phyloP scores from a whole-genome alignment of 1,284 basidiomycete genomes.

The Cronartium quercuum region DNA sequence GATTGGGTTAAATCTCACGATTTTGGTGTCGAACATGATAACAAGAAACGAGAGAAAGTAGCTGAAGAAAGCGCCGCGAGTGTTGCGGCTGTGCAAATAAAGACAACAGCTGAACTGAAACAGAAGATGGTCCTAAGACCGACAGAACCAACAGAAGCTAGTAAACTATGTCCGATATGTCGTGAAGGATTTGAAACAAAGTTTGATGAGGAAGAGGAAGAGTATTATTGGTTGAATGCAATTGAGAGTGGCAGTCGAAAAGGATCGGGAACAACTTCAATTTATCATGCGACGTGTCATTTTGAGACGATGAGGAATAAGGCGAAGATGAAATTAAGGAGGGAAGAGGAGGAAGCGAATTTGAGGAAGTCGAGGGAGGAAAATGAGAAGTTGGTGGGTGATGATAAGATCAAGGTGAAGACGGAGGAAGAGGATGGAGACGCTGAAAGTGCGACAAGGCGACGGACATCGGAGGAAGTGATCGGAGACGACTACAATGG shows the following conservation, averaged over 20 bases:
- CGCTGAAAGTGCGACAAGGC: not conserved
- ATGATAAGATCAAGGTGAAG: not conserved
- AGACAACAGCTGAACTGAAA: constrained; percentile 10
- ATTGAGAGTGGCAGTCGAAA: constrained; percentile 1
- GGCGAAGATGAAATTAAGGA: constrained; percentile 19
- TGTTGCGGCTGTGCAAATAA: not conserved
- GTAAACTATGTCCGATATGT: constrained; percentile 36
- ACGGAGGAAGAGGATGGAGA: not conserved
- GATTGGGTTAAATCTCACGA: constrained; percentile 36
- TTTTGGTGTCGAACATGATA: constrained; percentile 6
- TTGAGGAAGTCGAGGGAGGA: constrained; percentile 6
- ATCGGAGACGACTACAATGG: not conserved
- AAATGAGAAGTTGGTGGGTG: not conserved
- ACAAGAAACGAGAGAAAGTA: constrained; percentile 6
- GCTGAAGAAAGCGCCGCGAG: not conserved
- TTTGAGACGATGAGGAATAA: constrained; percentile 35
- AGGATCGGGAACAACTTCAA: not conserved
- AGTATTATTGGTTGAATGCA: constrained; percentile 38
- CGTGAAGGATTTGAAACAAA: constrained; percentile 34
- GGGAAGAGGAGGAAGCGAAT: constrained; percentile 13
- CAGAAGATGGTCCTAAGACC: constrained; percentile 32
- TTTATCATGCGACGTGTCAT: constrained; percentile 36
- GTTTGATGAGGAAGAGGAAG: constrained; percentile 37
- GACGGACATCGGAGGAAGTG: not conserved
- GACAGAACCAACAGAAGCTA: constrained; percentile 16